A percentile compares a stretch with the other conserved stretches of the same genome.
These are phyloP conservation scores for Ilyonectria destructans DNA, from an alignment of 2,329 filamentous ascomycete species.

Conservation along the genomic window DNA sequence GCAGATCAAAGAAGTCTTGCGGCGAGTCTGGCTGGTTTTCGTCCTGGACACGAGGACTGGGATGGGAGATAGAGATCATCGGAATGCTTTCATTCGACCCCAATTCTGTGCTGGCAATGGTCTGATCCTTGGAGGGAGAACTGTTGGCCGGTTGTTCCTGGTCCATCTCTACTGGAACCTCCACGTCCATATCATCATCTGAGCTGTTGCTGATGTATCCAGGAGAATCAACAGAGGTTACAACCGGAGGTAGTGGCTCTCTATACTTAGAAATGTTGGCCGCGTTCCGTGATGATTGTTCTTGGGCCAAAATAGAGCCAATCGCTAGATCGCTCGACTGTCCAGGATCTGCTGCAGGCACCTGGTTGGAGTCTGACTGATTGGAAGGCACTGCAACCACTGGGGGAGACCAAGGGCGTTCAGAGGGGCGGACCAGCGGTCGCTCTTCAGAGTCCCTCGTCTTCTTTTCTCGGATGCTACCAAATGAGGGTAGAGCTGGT, in stretches of 20 bases:
- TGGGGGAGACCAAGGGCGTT: conserved; percentile 52
- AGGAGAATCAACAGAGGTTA: conserved; percentile 78
- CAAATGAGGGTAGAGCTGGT: conserved; percentile 82
- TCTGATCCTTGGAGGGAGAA: conserved; percentile 12
- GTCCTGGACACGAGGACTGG: conserved; percentile 57
- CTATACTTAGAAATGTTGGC: conserved; percentile 72
- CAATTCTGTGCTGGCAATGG: conserved; percentile 17
- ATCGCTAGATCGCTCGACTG: conserved; percentile 74
- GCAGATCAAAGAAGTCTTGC: conserved; percentile 65
- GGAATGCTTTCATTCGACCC: conserved; percentile 53
- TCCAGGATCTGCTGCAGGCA: conserved; percentile 53
- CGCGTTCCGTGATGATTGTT: conserved; percentile 67
- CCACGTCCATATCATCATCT: conserved; percentile 50
- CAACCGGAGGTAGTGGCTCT: conserved; percentile 80
- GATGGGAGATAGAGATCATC: conserved; percentile 61
- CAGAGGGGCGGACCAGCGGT: conserved; percentile 70
- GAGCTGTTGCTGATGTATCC: conserved; percentile 75
- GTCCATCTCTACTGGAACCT: conserved; percentile 3
- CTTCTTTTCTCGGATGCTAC: conserved; percentile 79
- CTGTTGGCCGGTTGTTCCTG: neutral
- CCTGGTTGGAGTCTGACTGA: conserved; percentile 50
- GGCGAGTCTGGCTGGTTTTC: conserved; percentile 40
- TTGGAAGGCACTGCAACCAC: conserved; percentile 18
- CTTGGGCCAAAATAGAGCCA: conserved; percentile 70
- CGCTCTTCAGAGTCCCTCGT: conserved; percentile 69